Evolutionary conservation across 78 protist genomes (phyloP), one percentile per base, ranked within the genome.

Genomic region (Tieghemostelium lacteum): DNA sequence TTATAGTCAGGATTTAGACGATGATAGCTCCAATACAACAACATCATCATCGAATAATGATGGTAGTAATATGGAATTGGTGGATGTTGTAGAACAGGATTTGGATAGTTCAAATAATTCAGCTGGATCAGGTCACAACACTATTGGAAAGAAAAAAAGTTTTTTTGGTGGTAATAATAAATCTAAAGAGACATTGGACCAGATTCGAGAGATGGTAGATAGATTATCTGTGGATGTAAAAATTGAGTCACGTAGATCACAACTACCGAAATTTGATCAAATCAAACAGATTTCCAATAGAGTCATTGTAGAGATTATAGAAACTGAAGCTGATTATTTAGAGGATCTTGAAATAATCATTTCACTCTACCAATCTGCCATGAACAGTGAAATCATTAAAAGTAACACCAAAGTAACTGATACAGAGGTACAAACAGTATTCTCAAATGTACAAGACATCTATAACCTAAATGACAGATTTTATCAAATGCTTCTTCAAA

Each of bases 241-340:
- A 40, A 14, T 45, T 14, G 10, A 45, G 6, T 10, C 52, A 45
- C 34, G 78, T 3, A 54, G 75, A 54, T 66, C 78, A 28, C 8
- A 33, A 28, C 50, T 69, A 39, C 55, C 78, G n/a, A 66, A 14
- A 17, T 12, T 28, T 28, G 42, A 2, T 58, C 78, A 19, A 14
- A 10, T 45, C 10, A 45, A 45, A 14, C n/a, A 45, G n/a, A n/a
- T n/a, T 45, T 14, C 52, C 17, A 83, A 69, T 58, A 66, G 52
- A 45, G 91, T 83, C 10, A 36, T 83, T 50, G 58, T 55, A 5
- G 91, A 83, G 19, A 16, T 83, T 17, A 83, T 83, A 60, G 91
- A 83, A 69, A 83, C 91, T 0, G 91, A 83, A n/a, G 76, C 76
- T 17, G 91, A 83, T 57, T 83, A 83, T 69, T 20, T 83, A 2